Evolutionary conservation across 148 eudicot genomes (phyloP), one percentile per base, ranked within the genome.

Genomic region (Chenopodium quinoa): DNA sequence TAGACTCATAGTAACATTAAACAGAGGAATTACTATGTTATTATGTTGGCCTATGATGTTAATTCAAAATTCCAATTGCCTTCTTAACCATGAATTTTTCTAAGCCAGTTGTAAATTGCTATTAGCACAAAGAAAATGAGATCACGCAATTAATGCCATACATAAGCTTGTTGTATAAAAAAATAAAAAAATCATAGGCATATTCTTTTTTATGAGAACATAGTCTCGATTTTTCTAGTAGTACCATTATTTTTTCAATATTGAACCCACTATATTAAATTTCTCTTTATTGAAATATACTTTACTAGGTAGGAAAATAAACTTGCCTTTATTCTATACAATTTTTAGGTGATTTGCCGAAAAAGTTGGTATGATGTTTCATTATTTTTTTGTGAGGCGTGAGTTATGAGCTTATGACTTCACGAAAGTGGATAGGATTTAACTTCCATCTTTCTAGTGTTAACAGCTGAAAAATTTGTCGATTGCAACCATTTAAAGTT

Each of bases 301-400:
- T 67, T 7, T 29, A 13, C 37, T 29, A 25, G 34, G 71, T 66
- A 25, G 71, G 71, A 37, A 10, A 9, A 67, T 29, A 65, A 62
- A 62, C 66, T 29, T 8, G 16, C 37, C 8, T 27, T 27, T 67
- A 67, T 67, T 9, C 4, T 29, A 29, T 27, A 11, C 37, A 27
- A 29, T 20, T 66, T 64, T 65, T 65, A 65, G 69, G 9, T 67
- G 71, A 67, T 67, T 67, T 29, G 40, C 71, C 37, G 71, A 31
- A 27, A 67, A 67, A 67, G 71, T 27, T 67, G 37, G 71, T 67
- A 67, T 9, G 69, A 65, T 65, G 69, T 65, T 25, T 23, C 69
- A 65, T 23, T 25, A 8, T 31, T 5, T 31, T 5, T n/a, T 2
- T 64, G 68, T 64, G 68, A 64, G 29, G 11, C 6, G 68, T 11